Evolutionary conservation across 1,139 yeast genomes (phyloP), one percentile per base, ranked within the genome.

Genomic region (Protomyces inouyei): DNA sequence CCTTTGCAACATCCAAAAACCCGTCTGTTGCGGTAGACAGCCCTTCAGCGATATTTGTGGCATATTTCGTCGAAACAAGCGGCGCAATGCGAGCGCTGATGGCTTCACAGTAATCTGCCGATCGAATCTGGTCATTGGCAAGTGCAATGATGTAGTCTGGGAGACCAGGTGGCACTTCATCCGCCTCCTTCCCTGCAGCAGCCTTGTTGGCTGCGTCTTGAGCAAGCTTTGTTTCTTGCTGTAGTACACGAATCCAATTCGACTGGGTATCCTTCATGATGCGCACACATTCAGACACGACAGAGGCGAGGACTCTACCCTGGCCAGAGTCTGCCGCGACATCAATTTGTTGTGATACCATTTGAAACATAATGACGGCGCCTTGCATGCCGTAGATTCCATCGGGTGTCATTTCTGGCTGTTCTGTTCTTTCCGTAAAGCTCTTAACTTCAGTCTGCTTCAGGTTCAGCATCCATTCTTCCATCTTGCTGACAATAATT

Each of bases 341-440:
- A 70, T 88, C 96, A n/a, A 91, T 87, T 73, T 91, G 97, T 73
- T 90, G 96, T 40, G 87, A 86, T 67, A 91, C 83, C 85, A 91
- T 88, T 60, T 88, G 84, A 73, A 89, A 85, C 60, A 90, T 89
- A 65, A 84, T 87, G 28, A 86, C 88, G 14, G 89, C 86, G 6
- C 78, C 78, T 16, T 87, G 85, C 65, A 89, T 77, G 43, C 86
- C 88, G 51, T 84, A 76, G 56, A 79, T 75, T n/a, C 85, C 81
- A 52, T 86, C 83, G 25, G 85, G 83, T 70, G 87, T 90, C 14
- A 80, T 76, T 66, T 86, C 93, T 0, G 97, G 97, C 3, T 95
- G 89, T 1, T 80, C 78, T 4, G 79, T 78, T 71, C 97, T 83
- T 53, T 80, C 79, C 37, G 78, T 75, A 72, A 90, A 90, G 6